Percentiles rank a stretch among this genome's conserved stretches.
These are phyloP conservation scores for Podila clonocystis DNA, from an alignment of 192 early-diverging fungal species.

Conservation along the genomic window DNA sequence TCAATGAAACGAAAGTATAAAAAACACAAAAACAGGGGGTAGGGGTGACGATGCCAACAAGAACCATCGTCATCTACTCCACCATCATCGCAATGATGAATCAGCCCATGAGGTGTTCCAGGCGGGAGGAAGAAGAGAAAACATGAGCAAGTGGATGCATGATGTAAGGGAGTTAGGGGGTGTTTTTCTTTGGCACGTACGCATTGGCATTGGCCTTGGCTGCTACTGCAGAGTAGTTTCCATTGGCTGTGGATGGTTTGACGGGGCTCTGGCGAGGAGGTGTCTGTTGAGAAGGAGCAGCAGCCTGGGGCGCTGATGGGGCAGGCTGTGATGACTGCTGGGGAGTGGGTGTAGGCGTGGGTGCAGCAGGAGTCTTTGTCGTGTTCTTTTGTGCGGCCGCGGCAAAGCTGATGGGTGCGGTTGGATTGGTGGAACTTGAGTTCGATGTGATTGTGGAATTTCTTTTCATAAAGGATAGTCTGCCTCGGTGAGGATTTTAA, in stretches of 20 bases:
- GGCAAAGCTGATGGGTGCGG: slow-evolving; percentile 52
- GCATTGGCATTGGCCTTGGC: slow-evolving; percentile 46
- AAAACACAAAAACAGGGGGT: too few species aligned
- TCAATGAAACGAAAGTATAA: too few species aligned
- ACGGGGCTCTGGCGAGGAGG: slow-evolving; percentile 25
- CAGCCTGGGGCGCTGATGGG: slow-evolving; percentile 34
- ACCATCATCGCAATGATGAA: too few species aligned
- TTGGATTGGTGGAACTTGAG: slow-evolving; percentile 21
- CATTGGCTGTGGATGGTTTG: slow-evolving; percentile 38
- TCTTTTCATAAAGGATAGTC: slow-evolving; percentile 38
- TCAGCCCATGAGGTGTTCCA: too few species aligned
- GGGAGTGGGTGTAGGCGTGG: slow-evolving; percentile 6
- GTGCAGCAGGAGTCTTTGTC: slow-evolving; percentile 24
- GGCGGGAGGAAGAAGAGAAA: background rate
- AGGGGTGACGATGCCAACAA: too few species aligned
- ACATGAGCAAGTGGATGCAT: background rate
- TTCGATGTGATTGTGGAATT: slow-evolving; percentile 26
- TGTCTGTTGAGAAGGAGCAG: slow-evolving; percentile 11
- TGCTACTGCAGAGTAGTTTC: slow-evolving; percentile 51
- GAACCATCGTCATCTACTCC: too few species aligned
- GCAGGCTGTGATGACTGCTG: slow-evolving; percentile 1
- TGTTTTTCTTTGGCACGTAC: slow-evolving; percentile 20
- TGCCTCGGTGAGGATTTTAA: too few species aligned
- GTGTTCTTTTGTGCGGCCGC: slow-evolving; percentile 49
- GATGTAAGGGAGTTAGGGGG: background rate